Percentiles rank a stretch among this genome's conserved stretches.
Evolutionary conservation across 2,329 filamentous ascomycete genomes (phyloP).

Genomic region (Teratosphaeria destructans): DNA sequence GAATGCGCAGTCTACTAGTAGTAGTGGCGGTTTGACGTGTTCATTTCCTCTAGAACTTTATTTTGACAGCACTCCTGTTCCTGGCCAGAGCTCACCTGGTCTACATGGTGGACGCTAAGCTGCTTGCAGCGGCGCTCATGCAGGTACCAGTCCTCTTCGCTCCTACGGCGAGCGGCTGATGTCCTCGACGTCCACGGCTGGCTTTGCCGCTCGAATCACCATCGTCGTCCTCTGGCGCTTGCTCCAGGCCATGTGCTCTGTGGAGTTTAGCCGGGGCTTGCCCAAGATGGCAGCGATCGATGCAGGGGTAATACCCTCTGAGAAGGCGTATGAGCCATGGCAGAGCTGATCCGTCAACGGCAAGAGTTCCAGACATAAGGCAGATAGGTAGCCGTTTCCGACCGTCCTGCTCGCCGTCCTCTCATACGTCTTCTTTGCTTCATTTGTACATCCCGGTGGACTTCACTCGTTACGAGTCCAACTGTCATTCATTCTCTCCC

Average conservation of each 20-base stretch:
- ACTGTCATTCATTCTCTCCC: neutral
- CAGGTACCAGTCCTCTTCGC: neutral
- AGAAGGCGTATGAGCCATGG: neutral
- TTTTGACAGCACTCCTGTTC: neutral
- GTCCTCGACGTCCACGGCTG: neutral
- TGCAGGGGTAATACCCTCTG: neutral
- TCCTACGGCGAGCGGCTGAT: neutral
- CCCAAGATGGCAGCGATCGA: neutral
- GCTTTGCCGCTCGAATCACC: neutral
- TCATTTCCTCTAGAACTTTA: neutral
- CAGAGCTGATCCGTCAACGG: neutral
- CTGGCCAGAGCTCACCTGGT: neutral
- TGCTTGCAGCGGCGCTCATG: neutral
- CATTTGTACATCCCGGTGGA: neutral
- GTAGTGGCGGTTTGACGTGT: neutral
- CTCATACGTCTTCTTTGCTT: neutral
- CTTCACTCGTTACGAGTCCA: conserved; percentile 9
- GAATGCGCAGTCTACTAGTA: neutral
- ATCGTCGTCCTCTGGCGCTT: neutral
- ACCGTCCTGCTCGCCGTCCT: neutral
- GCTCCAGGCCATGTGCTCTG: neutral
- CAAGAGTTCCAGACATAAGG: neutral
- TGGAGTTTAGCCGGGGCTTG: neutral
- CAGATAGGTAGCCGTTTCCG: neutral
- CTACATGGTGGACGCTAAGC: neutral